phyloP scores from a whole-genome alignment of 139 green algal species.

The Coelastrella sp. region DNA sequence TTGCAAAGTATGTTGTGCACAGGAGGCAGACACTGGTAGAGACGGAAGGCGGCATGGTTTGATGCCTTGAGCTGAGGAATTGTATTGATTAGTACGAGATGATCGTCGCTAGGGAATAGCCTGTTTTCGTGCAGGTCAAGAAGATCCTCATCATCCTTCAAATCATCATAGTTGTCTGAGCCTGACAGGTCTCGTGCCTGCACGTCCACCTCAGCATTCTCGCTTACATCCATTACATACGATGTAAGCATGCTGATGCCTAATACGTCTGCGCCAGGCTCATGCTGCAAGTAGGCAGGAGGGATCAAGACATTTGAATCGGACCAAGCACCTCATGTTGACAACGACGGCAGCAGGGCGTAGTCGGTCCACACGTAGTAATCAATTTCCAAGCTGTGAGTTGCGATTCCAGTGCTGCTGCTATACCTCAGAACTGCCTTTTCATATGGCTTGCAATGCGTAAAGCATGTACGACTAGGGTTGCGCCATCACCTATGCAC shows the following conservation, averaged over 20 bases:
- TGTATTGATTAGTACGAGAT: background rate
- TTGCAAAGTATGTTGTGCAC: background rate
- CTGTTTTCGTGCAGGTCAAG: background rate
- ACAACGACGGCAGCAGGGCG: no score
- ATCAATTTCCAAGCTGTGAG: no score
- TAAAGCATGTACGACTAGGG: no score
- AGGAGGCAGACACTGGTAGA: background rate
- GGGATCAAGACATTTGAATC: background rate
- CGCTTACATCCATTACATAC: background rate
- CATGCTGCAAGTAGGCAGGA: background rate
- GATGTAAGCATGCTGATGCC: background rate
- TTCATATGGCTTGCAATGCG: no score
- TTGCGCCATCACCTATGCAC: no score
- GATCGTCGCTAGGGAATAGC: conserved; percentile 17
- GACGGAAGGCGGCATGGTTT: background rate
- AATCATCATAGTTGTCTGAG: background rate
- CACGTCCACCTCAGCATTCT: background rate
- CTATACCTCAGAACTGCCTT: no score
- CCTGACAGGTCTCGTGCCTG: background rate
- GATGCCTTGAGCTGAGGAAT: background rate
- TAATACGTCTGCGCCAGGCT: background rate
- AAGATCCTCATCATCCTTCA: background rate
- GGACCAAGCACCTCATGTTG: background rate
- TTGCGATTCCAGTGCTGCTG: no score
- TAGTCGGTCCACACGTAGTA: no score